A percentile compares a stretch with the other conserved stretches of the same genome.
phyloP scores from a whole-genome alignment of 1,139 yeast species.

The Kodamaea fungicola region DNA sequence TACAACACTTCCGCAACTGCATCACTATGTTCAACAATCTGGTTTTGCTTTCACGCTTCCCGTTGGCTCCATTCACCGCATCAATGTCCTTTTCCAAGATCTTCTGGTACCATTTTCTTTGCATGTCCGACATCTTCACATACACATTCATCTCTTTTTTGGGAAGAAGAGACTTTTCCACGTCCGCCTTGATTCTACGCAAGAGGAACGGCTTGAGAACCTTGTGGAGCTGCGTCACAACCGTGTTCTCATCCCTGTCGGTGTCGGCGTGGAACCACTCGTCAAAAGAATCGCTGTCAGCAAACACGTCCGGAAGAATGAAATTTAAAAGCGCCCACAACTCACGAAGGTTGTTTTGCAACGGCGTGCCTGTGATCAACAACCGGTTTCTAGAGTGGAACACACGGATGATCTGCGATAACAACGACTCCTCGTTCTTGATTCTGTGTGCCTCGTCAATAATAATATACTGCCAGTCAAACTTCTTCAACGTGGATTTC shows the following conservation, averaged over 20 bases:
- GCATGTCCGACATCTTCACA: slow-evolving; percentile 75
- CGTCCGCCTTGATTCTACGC: slow-evolving; percentile 75
- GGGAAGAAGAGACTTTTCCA: slow-evolving; percentile 72
- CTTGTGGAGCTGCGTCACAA: slow-evolving; percentile 84
- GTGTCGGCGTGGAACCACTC: slow-evolving; percentile 55
- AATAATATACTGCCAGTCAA: slow-evolving; percentile 71
- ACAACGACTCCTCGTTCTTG: slow-evolving; percentile 70
- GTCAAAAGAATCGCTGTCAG: slow-evolving; percentile 71
- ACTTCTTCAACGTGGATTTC: slow-evolving; percentile 58
- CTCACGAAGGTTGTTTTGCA: slow-evolving; percentile 76
- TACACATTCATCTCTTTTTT: slow-evolving; percentile 71
- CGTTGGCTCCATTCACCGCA: slow-evolving; percentile 78
- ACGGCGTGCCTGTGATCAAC: slow-evolving; percentile 77
- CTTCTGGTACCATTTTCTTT: slow-evolving; percentile 70
- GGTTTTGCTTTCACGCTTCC: slow-evolving; percentile 72
- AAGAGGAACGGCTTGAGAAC: slow-evolving; percentile 75
- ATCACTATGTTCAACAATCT: slow-evolving; percentile 72
- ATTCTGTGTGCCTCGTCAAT: slow-evolving; percentile 84
- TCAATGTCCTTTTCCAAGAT: slow-evolving; percentile 76
- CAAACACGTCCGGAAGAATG: slow-evolving; percentile 72
- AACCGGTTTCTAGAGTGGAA: slow-evolving; percentile 69
- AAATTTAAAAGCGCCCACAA: slow-evolving; percentile 78
- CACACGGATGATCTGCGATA: slow-evolving; percentile 72
- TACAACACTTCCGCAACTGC: slow-evolving; percentile 82
- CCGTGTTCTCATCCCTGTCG: slow-evolving; percentile 41